Percentiles rank a stretch among this genome's conserved stretches.
Conservation (phyloP, 2,329 filamentous ascomycete species). For the Dactylellina drechsleri region DNA sequence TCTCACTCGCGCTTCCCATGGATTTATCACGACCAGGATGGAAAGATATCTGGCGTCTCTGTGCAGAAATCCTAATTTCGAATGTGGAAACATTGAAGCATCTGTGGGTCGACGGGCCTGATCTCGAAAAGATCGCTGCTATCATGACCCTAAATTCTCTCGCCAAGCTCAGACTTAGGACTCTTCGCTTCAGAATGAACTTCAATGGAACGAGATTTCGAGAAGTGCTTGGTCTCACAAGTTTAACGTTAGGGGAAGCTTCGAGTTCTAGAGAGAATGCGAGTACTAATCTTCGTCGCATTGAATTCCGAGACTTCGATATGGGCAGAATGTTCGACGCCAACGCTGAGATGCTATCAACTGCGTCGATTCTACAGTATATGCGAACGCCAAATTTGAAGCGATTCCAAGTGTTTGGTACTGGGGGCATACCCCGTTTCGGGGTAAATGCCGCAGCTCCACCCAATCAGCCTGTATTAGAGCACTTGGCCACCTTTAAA, state of each 20-base stretch:
- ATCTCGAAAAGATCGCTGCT: conserved; percentile 23
- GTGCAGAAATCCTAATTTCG: conserved; percentile 13
- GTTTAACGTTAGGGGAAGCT: background rate
- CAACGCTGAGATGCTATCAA: too few relatives aligned
- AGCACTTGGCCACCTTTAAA: conserved; percentile 13
- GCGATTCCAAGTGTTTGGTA: conserved; percentile 12
- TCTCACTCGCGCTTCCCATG: conserved; percentile 38
- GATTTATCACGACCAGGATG: conserved; percentile 23
- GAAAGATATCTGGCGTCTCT: conserved; percentile 37
- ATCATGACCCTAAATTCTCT: conserved; percentile 10
- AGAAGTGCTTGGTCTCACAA: conserved; percentile 9
- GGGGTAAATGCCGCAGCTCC: background rate
- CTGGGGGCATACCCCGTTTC: background rate
- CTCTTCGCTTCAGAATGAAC: conserved; percentile 21
- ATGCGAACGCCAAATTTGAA: conserved; percentile 28
- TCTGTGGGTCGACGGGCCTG: conserved; percentile 32
- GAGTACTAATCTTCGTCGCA: conserved; percentile 8
- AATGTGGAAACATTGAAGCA: conserved; percentile 28
- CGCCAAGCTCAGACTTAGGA: conserved; percentile 9
- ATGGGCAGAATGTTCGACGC: background rate
- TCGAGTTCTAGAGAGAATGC: background rate
- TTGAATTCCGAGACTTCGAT: conserved; percentile 23
- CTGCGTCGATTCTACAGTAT: conserved; percentile 1
- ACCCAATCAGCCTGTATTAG: background rate
- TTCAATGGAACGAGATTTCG: conserved; percentile 18